phyloP scores from a whole-genome alignment of 2,329 filamentous ascomycete genomes.

The Ceratocystis lukuohia region DNA sequence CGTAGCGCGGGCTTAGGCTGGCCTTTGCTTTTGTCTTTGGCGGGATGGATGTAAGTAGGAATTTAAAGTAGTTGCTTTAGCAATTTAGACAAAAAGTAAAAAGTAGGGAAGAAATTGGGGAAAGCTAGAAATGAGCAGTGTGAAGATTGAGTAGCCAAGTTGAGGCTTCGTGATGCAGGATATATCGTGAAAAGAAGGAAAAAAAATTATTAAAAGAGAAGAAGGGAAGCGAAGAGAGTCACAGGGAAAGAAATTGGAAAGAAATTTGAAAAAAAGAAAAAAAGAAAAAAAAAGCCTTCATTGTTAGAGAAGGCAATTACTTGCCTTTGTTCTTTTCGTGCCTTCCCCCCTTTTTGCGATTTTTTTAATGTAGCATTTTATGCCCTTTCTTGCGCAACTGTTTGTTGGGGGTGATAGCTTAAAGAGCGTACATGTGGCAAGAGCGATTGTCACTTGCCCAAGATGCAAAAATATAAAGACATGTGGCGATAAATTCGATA shows the following conservation, averaged over 20 bases:
- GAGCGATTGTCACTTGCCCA: neutral
- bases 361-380: neutral
- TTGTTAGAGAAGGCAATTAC: neutral
- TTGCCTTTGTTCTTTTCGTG: neutral
- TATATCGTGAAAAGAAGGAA: neutral
- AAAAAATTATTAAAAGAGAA: neutral
- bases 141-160: neutral
- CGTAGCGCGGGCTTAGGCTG: neutral
- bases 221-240: neutral
- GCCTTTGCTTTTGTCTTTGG: neutral
- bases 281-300: neutral
- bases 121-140: neutral
- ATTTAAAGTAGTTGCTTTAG: neutral
- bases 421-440: conserved; percentile 4
- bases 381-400: neutral
- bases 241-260: neutral
- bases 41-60: neutral
- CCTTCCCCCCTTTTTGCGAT: neutral
- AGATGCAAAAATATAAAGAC: neutral
- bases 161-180: neutral
- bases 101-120: neutral
- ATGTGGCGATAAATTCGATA: neutral
- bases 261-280: neutral
- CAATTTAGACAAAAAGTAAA: neutral
- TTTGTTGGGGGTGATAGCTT: neutral